Evolutionary conservation across 2,329 filamentous ascomycete species (phyloP), one percentile per base, ranked within the genome.

Genomic region (Dothideomycetes sp.): DNA sequence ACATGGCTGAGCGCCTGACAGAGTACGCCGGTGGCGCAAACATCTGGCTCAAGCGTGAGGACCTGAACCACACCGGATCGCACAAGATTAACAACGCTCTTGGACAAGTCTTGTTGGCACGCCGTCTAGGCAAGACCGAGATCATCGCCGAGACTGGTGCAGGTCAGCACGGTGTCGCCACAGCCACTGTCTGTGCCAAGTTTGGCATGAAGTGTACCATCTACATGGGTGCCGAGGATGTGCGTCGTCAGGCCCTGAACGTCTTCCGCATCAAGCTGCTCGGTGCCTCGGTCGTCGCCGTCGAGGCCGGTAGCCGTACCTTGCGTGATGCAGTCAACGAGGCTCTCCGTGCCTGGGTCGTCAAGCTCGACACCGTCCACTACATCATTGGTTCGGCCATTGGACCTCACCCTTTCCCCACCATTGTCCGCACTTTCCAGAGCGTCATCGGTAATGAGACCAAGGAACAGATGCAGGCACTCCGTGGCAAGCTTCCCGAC

Each of bases 71-170:
- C 62, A 96, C 91, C 7, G 91, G 91, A 51, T 93, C 84, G 48
- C 91, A 98, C 73, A 98, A 98, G 75, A 96, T 98, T 71, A 98
- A 98, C 71, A 98, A 98, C 56, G 91, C 91, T 1, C 70, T 98
- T 7, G 91, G 91, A 2, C 91, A 98, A 63, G 79, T 95, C 34
- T 74, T 98, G 11, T 69, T 98, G 27, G 91, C 91, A 2, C 75
- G 75, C 53, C 74, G 86, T 47, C 67, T 98, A 34, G 91, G 91
- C 36, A 98, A 98, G 75, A 95, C 81, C 5, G 83, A 87, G 61
- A 96, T 98, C 54, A 98, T 98, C 53, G 91, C 91, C 34, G 91
- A 98, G 68, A 98, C 91, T 12, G 91, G 91, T 51, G 91, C 91
- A 40, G 91, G 91, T 13, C 91, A 98, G 67, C 91, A 98, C 64